Evolutionary conservation across 495 filamentous ascomycete species (phyloP).

Genomic region (Aspergillus sclerotioniger): DNA sequence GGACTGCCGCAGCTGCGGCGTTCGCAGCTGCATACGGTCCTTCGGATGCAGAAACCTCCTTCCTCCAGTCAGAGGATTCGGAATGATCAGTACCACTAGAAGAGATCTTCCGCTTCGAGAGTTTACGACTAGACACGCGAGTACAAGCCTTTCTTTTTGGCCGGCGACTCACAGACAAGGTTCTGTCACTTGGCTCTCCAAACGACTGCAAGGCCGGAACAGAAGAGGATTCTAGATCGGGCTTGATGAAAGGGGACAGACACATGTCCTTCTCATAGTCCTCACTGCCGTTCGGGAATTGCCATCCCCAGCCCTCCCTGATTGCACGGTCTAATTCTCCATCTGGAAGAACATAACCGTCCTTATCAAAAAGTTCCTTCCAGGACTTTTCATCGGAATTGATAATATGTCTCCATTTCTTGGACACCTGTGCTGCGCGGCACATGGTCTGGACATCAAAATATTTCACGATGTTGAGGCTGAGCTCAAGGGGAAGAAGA

Average conservation of each 20-base stretch:
- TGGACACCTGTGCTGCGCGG: slow-evolving; percentile 89
- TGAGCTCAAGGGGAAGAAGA: slow-evolving; percentile 81
- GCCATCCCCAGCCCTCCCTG: slow-evolving; percentile 98
- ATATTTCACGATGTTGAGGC: slow-evolving; percentile 81
- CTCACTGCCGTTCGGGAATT: slow-evolving; percentile 72
- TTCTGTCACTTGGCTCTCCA: slow-evolving; percentile 28
- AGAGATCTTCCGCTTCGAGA: slow-evolving; percentile 55
- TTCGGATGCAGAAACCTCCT: slow-evolving; percentile 51
- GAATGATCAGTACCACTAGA: slow-evolving; percentile 39
- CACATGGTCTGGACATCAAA: slow-evolving; percentile 87
- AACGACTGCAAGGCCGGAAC: slow-evolving; percentile 19
- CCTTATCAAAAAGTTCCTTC: slow-evolving; percentile 86
- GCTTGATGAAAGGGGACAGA: slow-evolving; percentile 38
- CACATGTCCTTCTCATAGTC: slow-evolving; percentile 81
- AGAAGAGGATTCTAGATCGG: slow-evolving; percentile 47
- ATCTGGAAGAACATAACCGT: slow-evolving; percentile 74
- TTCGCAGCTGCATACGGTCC: slow-evolving; percentile 85
- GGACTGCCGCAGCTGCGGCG: slow-evolving; percentile 75
- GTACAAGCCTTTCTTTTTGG: slow-evolving; percentile 56
- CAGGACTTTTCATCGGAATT: slow-evolving; percentile 92
- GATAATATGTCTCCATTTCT: slow-evolving; percentile 84
- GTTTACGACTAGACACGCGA: slow-evolving; percentile 44
- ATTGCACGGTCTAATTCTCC: slow-evolving; percentile 87
- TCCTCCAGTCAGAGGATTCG: slow-evolving; percentile 44
- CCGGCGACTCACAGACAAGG: slow-evolving; percentile 33